Base-by-base conservation (phyloP, 139 green algal species). In the Chlorella sp. region DNA sequence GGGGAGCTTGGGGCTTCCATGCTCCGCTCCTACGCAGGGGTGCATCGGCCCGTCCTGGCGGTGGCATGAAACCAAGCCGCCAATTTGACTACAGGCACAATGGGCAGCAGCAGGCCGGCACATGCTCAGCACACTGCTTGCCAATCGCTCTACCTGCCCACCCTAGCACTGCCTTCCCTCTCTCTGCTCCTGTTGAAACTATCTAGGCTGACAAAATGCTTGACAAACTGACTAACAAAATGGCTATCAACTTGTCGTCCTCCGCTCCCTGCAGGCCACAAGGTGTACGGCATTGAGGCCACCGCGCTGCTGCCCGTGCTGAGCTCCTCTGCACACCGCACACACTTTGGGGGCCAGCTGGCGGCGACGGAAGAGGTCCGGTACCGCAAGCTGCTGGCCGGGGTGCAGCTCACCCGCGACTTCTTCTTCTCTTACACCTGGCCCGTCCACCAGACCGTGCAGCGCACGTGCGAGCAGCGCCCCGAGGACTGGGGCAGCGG, bases 351-450 rank as follows among this genome's bases (percentile, higher is more conserved):
- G 76, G 61, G 75, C 40, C 64, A 30, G 32, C 73, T 85, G 1
- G 57, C 73, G 4, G 78, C 80, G 30, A 42, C 75, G 0, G 82
- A 76, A 14, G 92, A 94, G 91, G 84, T 87, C 68, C 92, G 95
- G 34, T 97, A 97, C 91, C 94, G 95, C 32, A 96, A 96, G 91
- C 64, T 94, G 64, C 93, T 99, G 40, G 94, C 93, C 82, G 96
- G 95, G 16, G 93, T 99, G 69, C 95, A 98, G 91, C 93, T 99
- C 3, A 98, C 95, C 66, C 97, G 95, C 75, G 95, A 98, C 87
- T 99, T 99, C 89, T 99, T 97, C 92, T 99, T 98, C 93, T 95
- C 88, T 57, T 98, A 98, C 92, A 97, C 95, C 71, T 99, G 97
- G 92, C 91, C 91, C 66, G 89, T 99, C 14, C 94, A 92, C 32